phyloP scores from a whole-genome alignment of 2,329 filamentous ascomycete species.

The Calonectria henricotiae region DNA sequence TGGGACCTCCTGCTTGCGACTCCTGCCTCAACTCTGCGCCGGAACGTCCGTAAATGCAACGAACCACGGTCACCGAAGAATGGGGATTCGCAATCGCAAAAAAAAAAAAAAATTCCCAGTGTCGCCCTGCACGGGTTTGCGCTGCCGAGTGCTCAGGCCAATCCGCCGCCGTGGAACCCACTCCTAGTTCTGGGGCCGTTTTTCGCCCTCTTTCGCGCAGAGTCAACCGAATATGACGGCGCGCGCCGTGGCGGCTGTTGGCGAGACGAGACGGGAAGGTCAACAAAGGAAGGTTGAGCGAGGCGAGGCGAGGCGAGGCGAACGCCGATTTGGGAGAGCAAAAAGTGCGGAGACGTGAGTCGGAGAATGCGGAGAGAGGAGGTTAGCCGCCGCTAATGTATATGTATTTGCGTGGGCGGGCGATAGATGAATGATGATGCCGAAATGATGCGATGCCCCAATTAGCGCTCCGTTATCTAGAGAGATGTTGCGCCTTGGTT shows the following conservation, averaged over 20 bases:
- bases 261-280: conserved; percentile 38
- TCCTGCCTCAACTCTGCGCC: background rate
- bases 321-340: conserved; percentile 23
- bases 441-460: conserved; percentile 23
- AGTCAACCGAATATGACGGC: conserved; percentile 15
- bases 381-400: conserved; percentile 26
- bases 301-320: conserved; percentile 22
- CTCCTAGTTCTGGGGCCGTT: conserved; percentile 22
- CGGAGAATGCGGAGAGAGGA: conserved; percentile 32
- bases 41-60: background rate
- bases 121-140: conserved; percentile 31
- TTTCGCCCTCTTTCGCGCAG: conserved; percentile 29
- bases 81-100: background rate
- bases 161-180: conserved; percentile 34
- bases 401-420: conserved; percentile 15
- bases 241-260: conserved; percentile 26
- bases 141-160: conserved; percentile 21
- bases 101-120: conserved; percentile 8
- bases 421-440: conserved; percentile 15
- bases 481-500: background rate
- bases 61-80: background rate
- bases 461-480: conserved; percentile 15
- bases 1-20: background rate
- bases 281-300: conserved; percentile 26
- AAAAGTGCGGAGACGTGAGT: conserved; percentile 30